Conservation (phyloP, 2,329 filamentous ascomycete genomes). For the Beauveria pseudobassiana region DNA sequence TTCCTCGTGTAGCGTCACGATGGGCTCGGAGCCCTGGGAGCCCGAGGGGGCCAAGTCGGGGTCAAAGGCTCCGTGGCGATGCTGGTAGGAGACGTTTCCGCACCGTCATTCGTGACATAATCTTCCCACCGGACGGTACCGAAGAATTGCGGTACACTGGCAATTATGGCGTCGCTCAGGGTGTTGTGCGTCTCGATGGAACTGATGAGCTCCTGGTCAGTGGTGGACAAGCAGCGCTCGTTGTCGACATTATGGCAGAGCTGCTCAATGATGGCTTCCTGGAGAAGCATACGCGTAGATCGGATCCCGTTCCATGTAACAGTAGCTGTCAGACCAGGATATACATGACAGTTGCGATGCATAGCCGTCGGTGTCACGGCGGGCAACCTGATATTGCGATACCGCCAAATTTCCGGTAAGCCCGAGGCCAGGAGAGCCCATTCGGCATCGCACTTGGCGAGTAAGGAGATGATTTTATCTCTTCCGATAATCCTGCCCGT, state of each 20-base stretch:
- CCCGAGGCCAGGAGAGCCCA: conserved; percentile 31
- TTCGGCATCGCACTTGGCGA: conserved; percentile 35
- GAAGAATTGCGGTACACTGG: conserved; percentile 42
- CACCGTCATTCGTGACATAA: conserved; percentile 17
- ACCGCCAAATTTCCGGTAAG: conserved; percentile 35
- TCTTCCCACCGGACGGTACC: conserved; percentile 37
- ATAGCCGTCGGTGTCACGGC: conserved; percentile 34
- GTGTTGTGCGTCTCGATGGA: conserved; percentile 30
- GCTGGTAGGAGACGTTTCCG: conserved; percentile 2
- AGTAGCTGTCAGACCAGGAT: conserved; percentile 35
- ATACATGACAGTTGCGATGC: conserved; percentile 36
- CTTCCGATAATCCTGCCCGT: conserved; percentile 27
- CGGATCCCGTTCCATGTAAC: conserved; percentile 42
- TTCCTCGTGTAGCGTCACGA: conserved; percentile 7
- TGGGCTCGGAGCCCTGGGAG: neutral
- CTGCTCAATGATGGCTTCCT: conserved; percentile 39
- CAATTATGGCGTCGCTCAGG: conserved; percentile 34
- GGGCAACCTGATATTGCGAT: conserved; percentile 32
- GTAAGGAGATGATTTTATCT: conserved; percentile 26
- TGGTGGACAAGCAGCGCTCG: conserved; percentile 21
- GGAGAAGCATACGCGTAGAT: conserved; percentile 37
- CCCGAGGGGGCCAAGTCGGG: neutral
- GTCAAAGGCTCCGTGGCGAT: neutral
- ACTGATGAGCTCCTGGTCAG: conserved; percentile 28
- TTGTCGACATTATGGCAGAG: conserved; percentile 29